A percentile compares a stretch with the other conserved stretches of the same genome.
phyloP scores from a whole-genome alignment of 176 grass and related monocot genomes.

The Triticum turgidum region DNA sequence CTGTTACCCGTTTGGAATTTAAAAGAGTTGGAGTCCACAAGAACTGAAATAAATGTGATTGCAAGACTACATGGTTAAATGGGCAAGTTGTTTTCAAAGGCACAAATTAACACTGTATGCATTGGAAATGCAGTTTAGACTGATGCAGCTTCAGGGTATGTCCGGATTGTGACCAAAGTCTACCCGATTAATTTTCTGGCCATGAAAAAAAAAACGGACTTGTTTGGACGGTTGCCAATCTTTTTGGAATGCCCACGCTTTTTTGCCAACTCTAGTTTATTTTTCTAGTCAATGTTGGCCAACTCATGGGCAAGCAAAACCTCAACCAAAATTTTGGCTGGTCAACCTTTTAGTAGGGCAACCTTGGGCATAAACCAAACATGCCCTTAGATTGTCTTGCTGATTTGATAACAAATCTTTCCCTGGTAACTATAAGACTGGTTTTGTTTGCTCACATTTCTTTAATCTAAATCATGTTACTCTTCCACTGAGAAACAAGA shows the following conservation, averaged over 20 bases:
- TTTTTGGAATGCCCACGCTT: too few relatives aligned
- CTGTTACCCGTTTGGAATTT: not conserved
- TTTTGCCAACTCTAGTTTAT: too few relatives aligned
- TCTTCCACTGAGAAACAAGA: slow-evolving; percentile 2
- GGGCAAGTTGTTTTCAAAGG: not conserved
- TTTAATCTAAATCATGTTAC: not conserved
- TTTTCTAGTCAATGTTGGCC: too few relatives aligned
- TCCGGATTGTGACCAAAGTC: too few relatives aligned
- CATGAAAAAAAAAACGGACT: too few relatives aligned
- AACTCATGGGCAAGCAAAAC: not conserved
- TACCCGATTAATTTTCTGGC: too few relatives aligned
- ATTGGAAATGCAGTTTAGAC: not conserved
- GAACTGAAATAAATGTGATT: not conserved
- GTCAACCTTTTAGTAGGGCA: not conserved
- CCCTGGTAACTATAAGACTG: slow-evolving; percentile 3
- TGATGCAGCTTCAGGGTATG: not conserved
- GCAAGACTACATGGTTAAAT: not conserved
- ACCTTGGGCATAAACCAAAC: not conserved
- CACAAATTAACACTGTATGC: too few relatives aligned
- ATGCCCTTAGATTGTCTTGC: not conserved
- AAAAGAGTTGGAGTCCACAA: not conserved
- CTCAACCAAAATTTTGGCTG: not conserved
- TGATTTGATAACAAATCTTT: slow-evolving; percentile 14
- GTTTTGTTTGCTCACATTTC: not conserved
- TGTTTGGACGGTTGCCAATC: too few relatives aligned